Base-by-base conservation (phyloP, 768 basidiomycete genomes). In the Amanita exitialis region DNA sequence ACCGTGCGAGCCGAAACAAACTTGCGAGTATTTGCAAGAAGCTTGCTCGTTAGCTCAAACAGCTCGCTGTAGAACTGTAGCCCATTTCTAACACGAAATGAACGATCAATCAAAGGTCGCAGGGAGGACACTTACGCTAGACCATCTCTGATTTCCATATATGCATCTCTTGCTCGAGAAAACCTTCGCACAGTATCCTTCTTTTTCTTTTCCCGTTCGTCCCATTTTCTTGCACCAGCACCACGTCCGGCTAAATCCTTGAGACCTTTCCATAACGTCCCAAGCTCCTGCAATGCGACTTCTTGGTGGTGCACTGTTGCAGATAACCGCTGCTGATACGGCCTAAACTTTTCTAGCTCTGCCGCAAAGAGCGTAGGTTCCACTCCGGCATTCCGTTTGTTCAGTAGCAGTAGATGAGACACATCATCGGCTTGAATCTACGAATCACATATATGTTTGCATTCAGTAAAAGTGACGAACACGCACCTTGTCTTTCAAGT, bases 391-490 rank as follows among this genome's bases (percentile, higher is more conserved):
- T 92, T 87, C 21, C 92, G 85, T 28, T 91, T 82, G 63, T 95
- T 95, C 44, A 97, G 78, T 3, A 99, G 77, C 0, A 98, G 78
- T 1, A 96, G 75, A 62, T 95, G 91, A 0, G 95, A 99, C 23
- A 98, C 95, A 57, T 99, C 96, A 66, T 99, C 96, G 23, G 76
- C 73, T 80, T 97, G 96, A 43, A 96, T 78, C 93, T 98, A 58
- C 2, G 43, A 43, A 32, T 8, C 21, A 23, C 16, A 16, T 41
- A 21, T 15, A 18, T 21, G 18, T 16, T 32, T 7, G 27, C n/a
- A 47, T 30, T 18, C 13, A 49, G 12, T 38, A 42, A 1, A 13
- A 35, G 30, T 28, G 53, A 38, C 48, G 45, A 13, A 25, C 43
- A 41, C 51, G 39, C 49, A 92, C 94, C 80, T 95, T 96, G 39